A percentile compares a stretch with the other conserved stretches of the same genome.
Evolutionary conservation across 257 asterid species (phyloP).

Genomic region (Dorcoceras hygrometricum): DNA sequence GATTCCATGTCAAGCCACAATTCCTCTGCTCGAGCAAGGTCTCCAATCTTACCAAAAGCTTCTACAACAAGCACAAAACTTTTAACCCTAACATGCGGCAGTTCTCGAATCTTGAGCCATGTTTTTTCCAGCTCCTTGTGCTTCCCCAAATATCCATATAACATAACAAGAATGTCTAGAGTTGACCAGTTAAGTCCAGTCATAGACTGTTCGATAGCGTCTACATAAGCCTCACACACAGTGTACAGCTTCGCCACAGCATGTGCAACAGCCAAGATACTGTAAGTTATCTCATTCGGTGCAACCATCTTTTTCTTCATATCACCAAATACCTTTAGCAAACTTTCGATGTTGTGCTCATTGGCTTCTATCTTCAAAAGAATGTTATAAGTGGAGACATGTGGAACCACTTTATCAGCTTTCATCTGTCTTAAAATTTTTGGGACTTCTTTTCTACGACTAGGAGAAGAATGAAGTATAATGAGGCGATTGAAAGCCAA

Average conservation of each 20-base stretch:
- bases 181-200: constrained; percentile 86
- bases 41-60: constrained; percentile 78
- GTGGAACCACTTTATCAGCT: no score
- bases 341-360: constrained; percentile 70
- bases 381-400: no score
- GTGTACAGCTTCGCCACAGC: constrained; percentile 81
- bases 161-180: constrained; percentile 57
- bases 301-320: constrained; percentile 56
- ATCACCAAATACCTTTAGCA: constrained; percentile 57
- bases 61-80: constrained; percentile 70
- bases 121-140: constrained; percentile 56
- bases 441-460: constrained; percentile 39
- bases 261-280: constrained; percentile 71
- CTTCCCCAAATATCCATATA: constrained; percentile 65
- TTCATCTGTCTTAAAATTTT: no score
- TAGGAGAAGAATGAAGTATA: constrained; percentile 72
- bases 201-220: constrained; percentile 51
- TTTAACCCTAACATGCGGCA: constrained; percentile 54
- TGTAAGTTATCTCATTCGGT: constrained; percentile 29
- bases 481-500: constrained; percentile 83
- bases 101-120: constrained; percentile 53
- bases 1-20: constrained; percentile 60
- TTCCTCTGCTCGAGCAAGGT: constrained; percentile 63
- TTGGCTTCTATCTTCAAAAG: constrained; percentile 65
- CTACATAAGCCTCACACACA: constrained; percentile 68